These are phyloP conservation scores for Plasmodium reichenowi DNA, from an alignment of 169 alveolate genomes.

Conservation along the genomic window DNA sequence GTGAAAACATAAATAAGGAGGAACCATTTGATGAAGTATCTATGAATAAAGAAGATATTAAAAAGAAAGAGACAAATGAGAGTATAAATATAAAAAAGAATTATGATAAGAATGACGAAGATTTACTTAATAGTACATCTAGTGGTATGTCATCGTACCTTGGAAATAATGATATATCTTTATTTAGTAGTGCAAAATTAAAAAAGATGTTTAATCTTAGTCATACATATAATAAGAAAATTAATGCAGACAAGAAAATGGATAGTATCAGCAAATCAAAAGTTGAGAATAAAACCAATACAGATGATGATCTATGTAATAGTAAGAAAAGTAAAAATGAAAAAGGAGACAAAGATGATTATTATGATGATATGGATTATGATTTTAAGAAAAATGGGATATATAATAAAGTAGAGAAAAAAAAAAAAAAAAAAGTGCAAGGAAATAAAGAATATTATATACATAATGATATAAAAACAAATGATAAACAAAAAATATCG, in stretches of 20 bases:
- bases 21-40: constrained; percentile 3
- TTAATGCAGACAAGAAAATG: constrained; percentile 10
- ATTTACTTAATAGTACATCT: not conserved
- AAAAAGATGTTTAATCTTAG: constrained; percentile 55
- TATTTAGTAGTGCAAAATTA: constrained; percentile 40
- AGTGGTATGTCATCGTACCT: constrained; percentile 57
- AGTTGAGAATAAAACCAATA: not conserved
- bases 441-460: too few species aligned
- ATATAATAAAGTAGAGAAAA: too few species aligned
- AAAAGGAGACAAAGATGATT: not conserved
- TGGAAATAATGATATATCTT: constrained; percentile 58
- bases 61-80: not conserved
- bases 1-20: not conserved
- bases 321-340: not conserved
- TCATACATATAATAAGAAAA: constrained; percentile 19
- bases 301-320: not conserved
- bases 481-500: too few species aligned
- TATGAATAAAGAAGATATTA: not conserved
- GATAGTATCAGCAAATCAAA: not conserved
- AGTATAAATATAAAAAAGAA: not conserved
- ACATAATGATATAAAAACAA: too few species aligned
- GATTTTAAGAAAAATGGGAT: too few species aligned
- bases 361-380: too few species aligned
- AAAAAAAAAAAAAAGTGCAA: too few species aligned
- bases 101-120: not conserved